Evolutionary conservation across 2,329 filamentous ascomycete species (phyloP).

Genomic region (Clarireedia homoeocarpa): DNA sequence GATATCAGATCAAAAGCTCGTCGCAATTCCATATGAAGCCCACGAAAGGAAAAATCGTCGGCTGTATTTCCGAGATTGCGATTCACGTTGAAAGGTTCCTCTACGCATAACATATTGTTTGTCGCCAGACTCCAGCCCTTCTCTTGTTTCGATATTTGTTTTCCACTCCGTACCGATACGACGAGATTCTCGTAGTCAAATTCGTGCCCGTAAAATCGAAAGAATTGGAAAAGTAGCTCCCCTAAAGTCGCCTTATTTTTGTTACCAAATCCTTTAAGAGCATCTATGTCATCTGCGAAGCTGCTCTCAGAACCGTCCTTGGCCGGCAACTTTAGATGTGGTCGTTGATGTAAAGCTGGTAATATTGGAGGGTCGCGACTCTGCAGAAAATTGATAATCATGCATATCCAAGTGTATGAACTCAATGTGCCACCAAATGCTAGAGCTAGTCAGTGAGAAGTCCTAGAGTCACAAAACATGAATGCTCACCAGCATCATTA

Average conservation of each 20-base stretch:
- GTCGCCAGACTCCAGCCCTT: slow-evolving; percentile 79
- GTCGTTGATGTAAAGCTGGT: slow-evolving; percentile 72
- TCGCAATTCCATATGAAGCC: slow-evolving; percentile 81
- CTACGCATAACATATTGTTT: slow-evolving; percentile 84
- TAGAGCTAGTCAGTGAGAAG: slow-evolving; percentile 32
- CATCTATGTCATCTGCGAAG: slow-evolving; percentile 81
- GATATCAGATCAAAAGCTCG: slow-evolving; percentile 79
- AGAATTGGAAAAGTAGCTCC: slow-evolving; percentile 89
- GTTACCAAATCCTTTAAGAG: slow-evolving; percentile 64
- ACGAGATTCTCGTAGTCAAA: slow-evolving; percentile 81
- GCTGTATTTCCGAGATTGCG: slow-evolving; percentile 94
- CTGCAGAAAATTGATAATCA: slow-evolving; percentile 95
- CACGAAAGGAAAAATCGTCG: slow-evolving; percentile 88
- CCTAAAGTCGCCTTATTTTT: slow-evolving; percentile 78
- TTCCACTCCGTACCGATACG: slow-evolving; percentile 78
- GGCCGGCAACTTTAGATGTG: slow-evolving; percentile 51
- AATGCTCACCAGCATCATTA: slow-evolving; percentile 82
- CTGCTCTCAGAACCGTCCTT: slow-evolving; percentile 61
- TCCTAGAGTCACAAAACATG: slow-evolving; percentile 30
- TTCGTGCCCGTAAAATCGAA: slow-evolving; percentile 89
- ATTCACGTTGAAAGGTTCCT: slow-evolving; percentile 88
- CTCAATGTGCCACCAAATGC: slow-evolving; percentile 90
- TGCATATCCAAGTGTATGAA: slow-evolving; percentile 98
- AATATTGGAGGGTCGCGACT: slow-evolving; percentile 76
- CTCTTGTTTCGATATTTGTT: slow-evolving; percentile 68